Percentiles rank a stretch among this genome's conserved stretches.
phyloP scores from a whole-genome alignment of 148 eudicot genomes.

The Spergularia marina region DNA sequence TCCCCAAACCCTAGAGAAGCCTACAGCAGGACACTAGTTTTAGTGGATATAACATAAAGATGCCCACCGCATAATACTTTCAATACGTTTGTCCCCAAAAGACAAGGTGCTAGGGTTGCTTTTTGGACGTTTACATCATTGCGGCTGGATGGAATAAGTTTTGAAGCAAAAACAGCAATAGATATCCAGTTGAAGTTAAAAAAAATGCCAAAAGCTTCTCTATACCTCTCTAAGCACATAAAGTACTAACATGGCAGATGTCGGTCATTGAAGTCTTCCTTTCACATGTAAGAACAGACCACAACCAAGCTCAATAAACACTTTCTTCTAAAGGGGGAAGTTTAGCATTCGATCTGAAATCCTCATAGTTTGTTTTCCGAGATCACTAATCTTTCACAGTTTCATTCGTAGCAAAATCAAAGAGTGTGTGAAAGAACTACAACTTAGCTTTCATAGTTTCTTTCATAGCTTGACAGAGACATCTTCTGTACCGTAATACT shows the following conservation, averaged over 20 bases:
- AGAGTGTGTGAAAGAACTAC: not conserved
- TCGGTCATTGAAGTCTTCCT: not conserved
- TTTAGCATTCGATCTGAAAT: not conserved
- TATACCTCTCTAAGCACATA: not conserved
- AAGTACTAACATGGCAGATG: not conserved
- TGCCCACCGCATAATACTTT: not conserved
- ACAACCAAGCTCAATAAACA: not conserved
- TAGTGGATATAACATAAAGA: not conserved
- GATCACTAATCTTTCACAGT: not conserved
- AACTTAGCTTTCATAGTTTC: too few relatives aligned
- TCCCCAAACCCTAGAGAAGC: not conserved
- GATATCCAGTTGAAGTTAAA: not conserved
- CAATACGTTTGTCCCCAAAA: not conserved
- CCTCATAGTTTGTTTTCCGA: not conserved
- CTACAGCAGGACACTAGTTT: not conserved
- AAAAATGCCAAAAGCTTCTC: too few relatives aligned
- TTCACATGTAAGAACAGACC: not conserved
- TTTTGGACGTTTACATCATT: not conserved
- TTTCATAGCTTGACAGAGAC: not conserved
- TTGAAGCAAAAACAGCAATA: not conserved
- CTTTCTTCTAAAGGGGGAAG: not conserved
- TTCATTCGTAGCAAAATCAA: not conserved
- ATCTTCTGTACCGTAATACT: not conserved
- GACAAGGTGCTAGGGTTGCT: not conserved
- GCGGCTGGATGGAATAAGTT: not conserved